Evolutionary conservation across 768 basidiomycete genomes (phyloP).

Genomic region (Lentinus brumalis): DNA sequence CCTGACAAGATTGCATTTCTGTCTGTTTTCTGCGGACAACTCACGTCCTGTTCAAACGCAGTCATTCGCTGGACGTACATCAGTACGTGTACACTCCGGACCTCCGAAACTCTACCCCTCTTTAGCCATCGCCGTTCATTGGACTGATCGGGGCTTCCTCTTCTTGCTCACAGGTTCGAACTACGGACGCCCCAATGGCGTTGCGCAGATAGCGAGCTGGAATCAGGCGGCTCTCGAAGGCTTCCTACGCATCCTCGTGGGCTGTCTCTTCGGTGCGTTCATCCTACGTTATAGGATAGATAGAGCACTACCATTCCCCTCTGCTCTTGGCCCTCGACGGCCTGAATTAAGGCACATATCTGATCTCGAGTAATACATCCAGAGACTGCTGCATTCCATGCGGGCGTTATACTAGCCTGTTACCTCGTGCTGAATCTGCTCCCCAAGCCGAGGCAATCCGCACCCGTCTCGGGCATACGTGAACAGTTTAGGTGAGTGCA

Average conservation of each 20-base stretch:
- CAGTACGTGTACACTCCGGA: constrained; percentile 40
- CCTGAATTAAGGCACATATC: constrained; percentile 10
- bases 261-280: constrained; percentile 62
- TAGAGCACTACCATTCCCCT: too few relatives aligned
- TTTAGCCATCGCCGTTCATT: not conserved
- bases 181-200: constrained; percentile 8
- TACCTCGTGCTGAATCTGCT: constrained; percentile 49
- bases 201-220: constrained; percentile 41
- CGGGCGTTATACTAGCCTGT: constrained; percentile 61
- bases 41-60: constrained; percentile 48
- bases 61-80: constrained; percentile 82
- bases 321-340: not conserved
- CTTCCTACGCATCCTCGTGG: constrained; percentile 63
- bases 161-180: constrained; percentile 6
- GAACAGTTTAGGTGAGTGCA: constrained; percentile 59
- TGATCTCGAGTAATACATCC: constrained; percentile 1
- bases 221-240: constrained; percentile 48
- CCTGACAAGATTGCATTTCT: not conserved
- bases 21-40: constrained; percentile 2
- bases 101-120: not conserved
- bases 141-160: constrained; percentile 3
- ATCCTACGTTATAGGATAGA: not conserved
- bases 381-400: constrained; percentile 81
- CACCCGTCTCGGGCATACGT: constrained; percentile 49
- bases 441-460: constrained; percentile 9